phyloP scores from a whole-genome alignment of 2,329 filamentous ascomycete genomes.

The Ilyonectria sp. region DNA sequence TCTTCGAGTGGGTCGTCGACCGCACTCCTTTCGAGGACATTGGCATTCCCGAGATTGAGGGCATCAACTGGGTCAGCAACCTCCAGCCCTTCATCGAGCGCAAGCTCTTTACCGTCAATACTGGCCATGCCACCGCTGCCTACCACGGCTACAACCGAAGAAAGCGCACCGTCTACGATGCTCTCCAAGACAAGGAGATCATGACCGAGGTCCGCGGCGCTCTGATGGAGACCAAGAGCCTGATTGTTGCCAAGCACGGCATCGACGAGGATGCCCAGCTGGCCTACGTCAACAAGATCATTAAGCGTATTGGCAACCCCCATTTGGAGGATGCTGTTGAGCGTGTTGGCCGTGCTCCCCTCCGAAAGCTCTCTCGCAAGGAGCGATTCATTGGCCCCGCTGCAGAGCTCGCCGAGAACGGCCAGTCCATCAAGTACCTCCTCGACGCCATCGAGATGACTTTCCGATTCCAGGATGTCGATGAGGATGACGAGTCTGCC shows the following conservation, averaged over 20 bases:
- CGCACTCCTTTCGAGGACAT: conserved; percentile 83
- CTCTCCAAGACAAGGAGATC: conserved; percentile 85
- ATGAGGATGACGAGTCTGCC: conserved; percentile 90
- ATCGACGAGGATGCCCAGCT: conserved; percentile 83
- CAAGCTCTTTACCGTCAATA: conserved; percentile 99
- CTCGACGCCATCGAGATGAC: conserved; percentile 91
- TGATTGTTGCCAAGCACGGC: conserved; percentile 90
- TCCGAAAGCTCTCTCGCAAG: conserved; percentile 94
- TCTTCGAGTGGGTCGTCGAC: conserved; percentile 99
- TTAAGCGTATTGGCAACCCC: conserved; percentile 93
- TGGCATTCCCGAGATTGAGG: conserved; percentile 79
- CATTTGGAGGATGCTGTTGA: conserved; percentile 93
- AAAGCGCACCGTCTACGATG: conserved; percentile 91
- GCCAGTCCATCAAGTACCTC: conserved; percentile 79
- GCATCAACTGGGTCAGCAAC: conserved; percentile 93
- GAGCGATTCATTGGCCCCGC: conserved; percentile 97
- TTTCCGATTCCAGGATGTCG: conserved; percentile 94
- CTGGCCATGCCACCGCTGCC: conserved; percentile 93
- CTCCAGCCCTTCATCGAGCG: conserved; percentile 97
- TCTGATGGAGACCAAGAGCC: conserved; percentile 86
- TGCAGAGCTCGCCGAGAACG: conserved; percentile 87
- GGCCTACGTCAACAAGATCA: conserved; percentile 92
- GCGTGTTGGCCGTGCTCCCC: conserved; percentile 93
- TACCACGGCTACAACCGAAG: conserved; percentile 93
- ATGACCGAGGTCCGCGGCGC: conserved; percentile 84